phyloP scores from a whole-genome alignment of 495 filamentous ascomycete genomes.

The Cetradonia linearis region DNA sequence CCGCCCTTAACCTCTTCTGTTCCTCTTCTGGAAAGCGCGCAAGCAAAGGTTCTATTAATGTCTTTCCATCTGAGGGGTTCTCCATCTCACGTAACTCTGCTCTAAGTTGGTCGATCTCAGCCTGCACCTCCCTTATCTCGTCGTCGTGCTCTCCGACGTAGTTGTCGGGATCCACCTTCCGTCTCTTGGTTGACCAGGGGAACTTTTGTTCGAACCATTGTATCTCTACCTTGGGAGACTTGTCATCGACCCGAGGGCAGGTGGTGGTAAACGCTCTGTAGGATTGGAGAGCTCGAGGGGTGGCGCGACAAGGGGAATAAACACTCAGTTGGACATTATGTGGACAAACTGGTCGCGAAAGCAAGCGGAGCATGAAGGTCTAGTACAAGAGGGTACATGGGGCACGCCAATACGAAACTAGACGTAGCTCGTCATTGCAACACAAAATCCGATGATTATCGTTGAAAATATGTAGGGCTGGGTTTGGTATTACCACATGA shows the following conservation, averaged over 20 bases:
- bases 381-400: not conserved
- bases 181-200: slow-evolving; percentile 24
- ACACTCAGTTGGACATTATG: slow-evolving; percentile 1
- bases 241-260: slow-evolving; percentile 6
- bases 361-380: slow-evolving; percentile 17
- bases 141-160: slow-evolving; percentile 45
- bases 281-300: not conserved
- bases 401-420: not conserved
- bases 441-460: not conserved
- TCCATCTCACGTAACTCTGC: slow-evolving; percentile 43
- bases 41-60: slow-evolving; percentile 26
- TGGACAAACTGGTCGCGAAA: slow-evolving; percentile 13
- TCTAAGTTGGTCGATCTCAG: slow-evolving; percentile 42
- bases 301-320: not conserved
- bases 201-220: slow-evolving; percentile 26
- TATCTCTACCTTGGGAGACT: slow-evolving; percentile 15
- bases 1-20: slow-evolving; percentile 26
- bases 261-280: slow-evolving; percentile 15
- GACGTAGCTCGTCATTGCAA: not conserved
- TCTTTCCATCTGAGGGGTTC: slow-evolving; percentile 25
- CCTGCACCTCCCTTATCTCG: slow-evolving; percentile 37
- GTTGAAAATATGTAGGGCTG: not conserved
- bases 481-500: not conserved
- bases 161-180: slow-evolving; percentile 41
- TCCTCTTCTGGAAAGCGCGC: slow-evolving; percentile 39